Evolutionary conservation across 2,329 filamentous ascomycete genomes (phyloP), one percentile per base, ranked within the genome.

Genomic region (Aspergillus ibericus): DNA sequence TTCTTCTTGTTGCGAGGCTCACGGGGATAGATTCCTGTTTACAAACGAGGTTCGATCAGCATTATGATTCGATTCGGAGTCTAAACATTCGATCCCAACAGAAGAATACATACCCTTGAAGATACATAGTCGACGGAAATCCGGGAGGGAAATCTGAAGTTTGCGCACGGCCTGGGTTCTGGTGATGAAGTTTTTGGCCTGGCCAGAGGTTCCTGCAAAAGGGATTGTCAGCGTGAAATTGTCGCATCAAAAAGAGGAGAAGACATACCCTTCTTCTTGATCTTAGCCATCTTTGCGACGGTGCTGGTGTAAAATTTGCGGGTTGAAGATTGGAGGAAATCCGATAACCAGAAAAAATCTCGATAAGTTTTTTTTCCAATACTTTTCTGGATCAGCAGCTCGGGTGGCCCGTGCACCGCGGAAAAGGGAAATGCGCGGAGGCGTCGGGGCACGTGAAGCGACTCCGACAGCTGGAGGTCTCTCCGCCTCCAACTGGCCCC

Each of bases 121-220:
- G 77, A 99, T 99, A 81, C 95, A 99, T 75, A 99, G 85, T 80
- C 96, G 90, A 80, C 95, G 89, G 81, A 99, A 99, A 80, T 99
- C 95, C 67, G 93, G 92, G 57, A 99, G 86, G 72, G 91, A 96
- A 78, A 99, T 90, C 80, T 99, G 95, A 63, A 99, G 88, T 82
- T 98, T 99, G 78, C 93, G 92, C 70, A 99, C 92, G 47, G 95
- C 95, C 81, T 97, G 92, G 42, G 93, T 97, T 77, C 95, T 86
- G 58, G 95, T 99, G 70, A 99, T 92, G 82, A 93, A 99, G 85
- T 99, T 99, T 81, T 95, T 96, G 81, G 93, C 92, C 77, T 92
- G 89, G 77, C 95, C 95, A 75, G 93, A 84, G 76, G 90, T 87
- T 74, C 93, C 87, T 88, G 66, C 12, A 29, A 35, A 53, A 52